phyloP scores from a whole-genome alignment of 108 stramenopile genomes.

The Cyclotella sp. region DNA sequence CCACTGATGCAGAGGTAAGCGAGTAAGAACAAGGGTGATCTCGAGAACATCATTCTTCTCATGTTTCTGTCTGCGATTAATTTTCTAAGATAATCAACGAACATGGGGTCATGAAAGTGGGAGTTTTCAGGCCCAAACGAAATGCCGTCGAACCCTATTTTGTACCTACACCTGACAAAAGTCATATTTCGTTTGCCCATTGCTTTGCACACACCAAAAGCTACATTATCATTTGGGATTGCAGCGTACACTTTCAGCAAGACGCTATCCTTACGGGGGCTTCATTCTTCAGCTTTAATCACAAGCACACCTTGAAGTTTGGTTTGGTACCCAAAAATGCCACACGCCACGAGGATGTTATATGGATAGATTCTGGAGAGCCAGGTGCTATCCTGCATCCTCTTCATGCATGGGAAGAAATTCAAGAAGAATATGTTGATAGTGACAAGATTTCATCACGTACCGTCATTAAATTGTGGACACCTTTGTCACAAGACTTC shows the following conservation, averaged over 20 bases:
- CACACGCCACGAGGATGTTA: slow-evolving; percentile 38
- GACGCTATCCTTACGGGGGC: slow-evolving; percentile 45
- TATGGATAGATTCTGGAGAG: slow-evolving; percentile 54
- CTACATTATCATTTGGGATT: slow-evolving; percentile 55
- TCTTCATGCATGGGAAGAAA: slow-evolving; percentile 59
- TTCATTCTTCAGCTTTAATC: slow-evolving; percentile 39
- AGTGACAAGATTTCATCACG: slow-evolving; percentile 23
- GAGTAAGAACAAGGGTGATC: background rate
- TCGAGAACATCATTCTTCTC: background rate
- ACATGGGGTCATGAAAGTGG: slow-evolving; percentile 52
- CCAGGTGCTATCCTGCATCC: slow-evolving; percentile 53
- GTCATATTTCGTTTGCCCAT: slow-evolving; percentile 52
- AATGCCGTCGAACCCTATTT: slow-evolving; percentile 41
- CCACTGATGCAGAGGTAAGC: slow-evolving; percentile 42
- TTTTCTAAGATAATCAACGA: slow-evolving; percentile 34
- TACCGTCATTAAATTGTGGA: slow-evolving; percentile 49
- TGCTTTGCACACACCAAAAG: slow-evolving; percentile 43
- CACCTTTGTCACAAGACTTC: slow-evolving; percentile 39
- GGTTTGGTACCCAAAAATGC: slow-evolving; percentile 46
- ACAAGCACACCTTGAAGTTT: slow-evolving; percentile 39
- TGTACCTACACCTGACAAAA: slow-evolving; percentile 42
- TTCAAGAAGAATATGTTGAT: slow-evolving; percentile 25
- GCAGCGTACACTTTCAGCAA: slow-evolving; percentile 49
- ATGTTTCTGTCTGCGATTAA: background rate
- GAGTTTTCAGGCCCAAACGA: slow-evolving; percentile 24